A percentile compares a stretch with the other conserved stretches of the same genome.
Evolutionary conservation across 2,329 filamentous ascomycete species (phyloP).

Genomic region (Ceratocystis colombiana): DNA sequence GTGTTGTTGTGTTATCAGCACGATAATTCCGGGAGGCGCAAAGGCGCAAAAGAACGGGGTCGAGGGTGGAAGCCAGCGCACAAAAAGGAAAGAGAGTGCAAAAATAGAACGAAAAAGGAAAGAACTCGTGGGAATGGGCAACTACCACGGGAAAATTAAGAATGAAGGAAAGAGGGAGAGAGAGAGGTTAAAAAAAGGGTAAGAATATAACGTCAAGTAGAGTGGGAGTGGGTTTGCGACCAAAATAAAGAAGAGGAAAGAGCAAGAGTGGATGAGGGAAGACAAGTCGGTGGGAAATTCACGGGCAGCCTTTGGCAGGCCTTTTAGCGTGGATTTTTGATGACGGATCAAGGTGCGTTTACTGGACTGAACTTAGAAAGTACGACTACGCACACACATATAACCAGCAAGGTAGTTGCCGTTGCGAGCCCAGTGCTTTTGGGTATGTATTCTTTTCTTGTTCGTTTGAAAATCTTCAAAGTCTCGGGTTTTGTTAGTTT

Average conservation of each 20-base stretch:
- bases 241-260: slow-evolving; percentile 6
- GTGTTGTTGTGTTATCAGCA: neutral
- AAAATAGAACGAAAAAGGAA: neutral
- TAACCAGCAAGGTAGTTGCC: slow-evolving; percentile 11
- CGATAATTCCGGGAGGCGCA: neutral
- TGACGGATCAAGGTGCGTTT: slow-evolving; percentile 14
- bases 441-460: neutral
- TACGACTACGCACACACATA: slow-evolving; percentile 2
- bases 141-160: neutral
- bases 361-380: slow-evolving; percentile 10
- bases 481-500: neutral
- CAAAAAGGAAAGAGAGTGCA: slow-evolving; percentile 7
- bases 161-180: neutral
- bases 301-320: neutral
- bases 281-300: slow-evolving; percentile 6
- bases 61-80: neutral
- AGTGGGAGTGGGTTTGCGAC: neutral
- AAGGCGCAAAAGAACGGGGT: slow-evolving; percentile 11
- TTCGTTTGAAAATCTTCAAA: neutral
- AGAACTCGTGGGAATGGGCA: neutral
- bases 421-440: slow-evolving; percentile 14
- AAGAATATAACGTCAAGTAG: neutral
- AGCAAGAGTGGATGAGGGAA: slow-evolving; percentile 5
- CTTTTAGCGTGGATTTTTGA: slow-evolving; percentile 14
- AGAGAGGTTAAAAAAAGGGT: neutral